These are phyloP conservation scores for Ophiostoma perfectum DNA, from an alignment of 2,329 filamentous ascomycete genomes.

Conservation along the genomic window DNA sequence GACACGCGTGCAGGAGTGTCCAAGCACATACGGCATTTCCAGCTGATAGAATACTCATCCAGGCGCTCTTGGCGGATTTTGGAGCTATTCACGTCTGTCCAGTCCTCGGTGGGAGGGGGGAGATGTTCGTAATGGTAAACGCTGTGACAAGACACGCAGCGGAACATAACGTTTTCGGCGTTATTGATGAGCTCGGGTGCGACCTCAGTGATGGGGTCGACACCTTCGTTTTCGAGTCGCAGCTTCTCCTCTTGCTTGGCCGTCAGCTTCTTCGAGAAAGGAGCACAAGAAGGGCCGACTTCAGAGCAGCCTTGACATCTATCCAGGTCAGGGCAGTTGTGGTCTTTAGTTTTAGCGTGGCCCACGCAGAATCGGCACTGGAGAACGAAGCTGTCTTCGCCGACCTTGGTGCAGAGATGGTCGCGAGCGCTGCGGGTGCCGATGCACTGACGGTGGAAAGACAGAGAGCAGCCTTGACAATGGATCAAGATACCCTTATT, in stretches of 20 bases:
- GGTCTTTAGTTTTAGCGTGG: constrained; percentile 61
- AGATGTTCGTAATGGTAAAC: constrained; percentile 83
- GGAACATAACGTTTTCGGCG: constrained; percentile 68
- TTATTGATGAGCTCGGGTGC: constrained; percentile 65
- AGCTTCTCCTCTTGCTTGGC: constrained; percentile 77
- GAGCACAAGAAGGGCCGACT: constrained; percentile 61
- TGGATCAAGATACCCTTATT: constrained; percentile 68
- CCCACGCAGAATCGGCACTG: constrained; percentile 86
- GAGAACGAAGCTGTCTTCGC: constrained; percentile 69
- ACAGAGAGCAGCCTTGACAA: constrained; percentile 83
- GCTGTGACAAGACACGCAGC: constrained; percentile 70
- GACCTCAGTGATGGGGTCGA: constrained; percentile 68
- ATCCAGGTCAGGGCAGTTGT: constrained; percentile 61
- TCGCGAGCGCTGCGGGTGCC: constrained; percentile 68
- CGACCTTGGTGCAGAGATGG: constrained; percentile 86
- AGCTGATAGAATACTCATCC: constrained; percentile 66
- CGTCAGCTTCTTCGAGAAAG: constrained; percentile 69
- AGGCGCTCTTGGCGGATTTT: constrained; percentile 56
- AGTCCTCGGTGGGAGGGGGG: constrained; percentile 42
- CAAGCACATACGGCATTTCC: constrained; percentile 75
- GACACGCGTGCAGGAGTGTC: constrained; percentile 61
- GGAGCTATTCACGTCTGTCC: constrained; percentile 24
- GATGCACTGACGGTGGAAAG: constrained; percentile 79
- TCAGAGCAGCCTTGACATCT: constrained; percentile 65
- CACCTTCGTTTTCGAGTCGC: constrained; percentile 69